A percentile compares a stretch with the other conserved stretches of the same genome.
Conservation (phyloP, 2,329 filamentous ascomycete genomes). For the Aspergillus proliferans region DNA sequence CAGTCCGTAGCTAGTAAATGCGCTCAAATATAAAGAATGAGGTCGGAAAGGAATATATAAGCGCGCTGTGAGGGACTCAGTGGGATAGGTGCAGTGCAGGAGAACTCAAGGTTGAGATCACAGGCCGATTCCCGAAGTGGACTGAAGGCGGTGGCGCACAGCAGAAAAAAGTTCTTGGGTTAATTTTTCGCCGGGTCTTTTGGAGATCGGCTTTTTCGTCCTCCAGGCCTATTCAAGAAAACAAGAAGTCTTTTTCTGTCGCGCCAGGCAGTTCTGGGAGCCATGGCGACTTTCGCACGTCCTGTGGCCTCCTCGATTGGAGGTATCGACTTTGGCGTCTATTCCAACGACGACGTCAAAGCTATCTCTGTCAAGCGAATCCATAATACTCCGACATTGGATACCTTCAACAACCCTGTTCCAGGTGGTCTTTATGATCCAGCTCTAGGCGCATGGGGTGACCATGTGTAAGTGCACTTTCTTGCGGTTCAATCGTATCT, state of each 20-base stretch:
- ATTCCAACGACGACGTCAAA: conserved; percentile 75
- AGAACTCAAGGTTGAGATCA: conserved; percentile 3
- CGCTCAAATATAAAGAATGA: too few species aligned
- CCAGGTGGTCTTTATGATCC: conserved; percentile 89
- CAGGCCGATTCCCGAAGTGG: conserved; percentile 11
- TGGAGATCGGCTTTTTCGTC: conserved; percentile 21
- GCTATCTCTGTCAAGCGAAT: conserved; percentile 89
- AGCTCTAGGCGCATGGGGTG: conserved; percentile 82
- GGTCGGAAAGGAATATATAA: too few species aligned
- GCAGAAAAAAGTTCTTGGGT: conserved; percentile 36
- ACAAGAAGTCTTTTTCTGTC: conserved; percentile 25
- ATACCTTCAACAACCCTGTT: conserved; percentile 80
- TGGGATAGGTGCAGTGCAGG: neutral
- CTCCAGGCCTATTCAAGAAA: conserved; percentile 13
- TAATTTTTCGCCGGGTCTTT: conserved; percentile 29
- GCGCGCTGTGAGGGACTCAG: too few species aligned
- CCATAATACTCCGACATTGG: conserved; percentile 89
- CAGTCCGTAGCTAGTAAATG: neutral
- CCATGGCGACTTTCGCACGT: conserved; percentile 52
- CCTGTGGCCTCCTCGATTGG: conserved; percentile 77
- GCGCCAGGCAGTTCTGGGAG: conserved; percentile 29
- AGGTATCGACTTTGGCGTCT: conserved; percentile 82
- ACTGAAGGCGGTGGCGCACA: conserved; percentile 22
- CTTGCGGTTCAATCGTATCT: conserved; percentile 1
- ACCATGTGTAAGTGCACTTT: conserved; percentile 60